Evolutionary conservation across 2,329 filamentous ascomycete genomes (phyloP).

Genomic region (Microthyrium microscopicum): DNA sequence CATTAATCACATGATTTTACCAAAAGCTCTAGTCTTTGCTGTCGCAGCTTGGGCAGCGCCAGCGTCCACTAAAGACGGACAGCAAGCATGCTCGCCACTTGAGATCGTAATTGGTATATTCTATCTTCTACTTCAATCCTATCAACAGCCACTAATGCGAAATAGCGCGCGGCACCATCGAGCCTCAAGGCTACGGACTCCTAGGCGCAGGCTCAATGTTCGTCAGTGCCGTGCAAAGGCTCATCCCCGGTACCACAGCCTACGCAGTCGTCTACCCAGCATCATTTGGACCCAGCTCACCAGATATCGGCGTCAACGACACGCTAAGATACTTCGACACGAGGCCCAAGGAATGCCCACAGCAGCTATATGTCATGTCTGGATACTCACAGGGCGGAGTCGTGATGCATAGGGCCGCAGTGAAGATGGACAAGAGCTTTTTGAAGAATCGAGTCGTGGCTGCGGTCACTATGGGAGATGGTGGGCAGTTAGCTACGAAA

Average conservation of each 20-base stretch:
- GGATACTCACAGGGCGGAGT: slow-evolving; percentile 7
- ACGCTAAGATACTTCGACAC: slow-evolving; percentile 1
- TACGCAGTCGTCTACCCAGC: slow-evolving; percentile 6
- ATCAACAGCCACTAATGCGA: neutral
- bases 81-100: slow-evolving; percentile 2
- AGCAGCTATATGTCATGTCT: slow-evolving; percentile 3
- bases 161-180: slow-evolving; percentile 3
- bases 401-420: slow-evolving; percentile 5
- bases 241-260: slow-evolving; percentile 4
- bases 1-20: too few species aligned
- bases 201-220: neutral
- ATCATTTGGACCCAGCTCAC: neutral
- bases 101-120: slow-evolving; percentile 1
- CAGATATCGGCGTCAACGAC: slow-evolving; percentile 1
- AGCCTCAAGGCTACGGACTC: slow-evolving; percentile 1
- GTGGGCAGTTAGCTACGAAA: slow-evolving; percentile 7
- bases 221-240: slow-evolving; percentile 2
- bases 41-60: too few species aligned
- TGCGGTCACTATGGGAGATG: slow-evolving; percentile 6
- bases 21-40: too few species aligned
- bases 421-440: slow-evolving; percentile 2
- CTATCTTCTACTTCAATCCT: neutral
- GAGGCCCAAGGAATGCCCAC: slow-evolving; percentile 2
- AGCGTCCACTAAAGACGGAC: too few species aligned
- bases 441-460: slow-evolving; percentile 4